Evolutionary conservation across 2,329 filamentous ascomycete species (phyloP), one percentile per base, ranked within the genome.

Genomic region (Trichoderma atroviride): DNA sequence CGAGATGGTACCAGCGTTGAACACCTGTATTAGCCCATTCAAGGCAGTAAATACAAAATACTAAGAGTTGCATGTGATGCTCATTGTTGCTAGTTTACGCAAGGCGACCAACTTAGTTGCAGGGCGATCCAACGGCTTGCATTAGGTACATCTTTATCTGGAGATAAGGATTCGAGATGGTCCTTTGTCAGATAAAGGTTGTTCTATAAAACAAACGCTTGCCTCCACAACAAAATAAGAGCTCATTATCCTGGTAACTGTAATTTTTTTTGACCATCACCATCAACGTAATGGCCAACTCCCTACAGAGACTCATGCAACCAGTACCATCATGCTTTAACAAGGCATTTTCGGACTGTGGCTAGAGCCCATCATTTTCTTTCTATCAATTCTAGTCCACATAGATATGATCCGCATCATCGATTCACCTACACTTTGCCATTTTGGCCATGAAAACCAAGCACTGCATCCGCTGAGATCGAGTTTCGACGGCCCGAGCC

Each of bases 401-500:
- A 22, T 50, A n/a, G 9, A 61, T 13, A 19, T 1, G 1, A 55
- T 4, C 6, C 7, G 13, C 4, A 1, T 4, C 6, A 31, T 13
- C 4, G 29, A 22, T 10, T 14, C 14, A 3, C 14, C 1, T 7
- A 5, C 5, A 4, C 13, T 11, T 27, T 16, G 14, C n/a, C 50
- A 43, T 24, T n/a, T 22, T 7, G 10, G 11, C 33, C 9, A 56
- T 22, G 6, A 16, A 10, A 10, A 11, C 19, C n/a, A 7, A 16
- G 11, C n/a, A 37, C 14, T 56, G 35, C 52, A 55, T 55, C 52
- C 16, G 16, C 60, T 33, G 40, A 31, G 29, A 43, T 53, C 19
- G 33, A 35, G 33, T 67, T 50, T 59, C 9, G 24, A 37, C 64
- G 64, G 63, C 55, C 55, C 64, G 64, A 55, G 40, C 64, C 64